Evolutionary conservation across 768 basidiomycete genomes (phyloP).

Genomic region (Nevesoporus exiguus): DNA sequence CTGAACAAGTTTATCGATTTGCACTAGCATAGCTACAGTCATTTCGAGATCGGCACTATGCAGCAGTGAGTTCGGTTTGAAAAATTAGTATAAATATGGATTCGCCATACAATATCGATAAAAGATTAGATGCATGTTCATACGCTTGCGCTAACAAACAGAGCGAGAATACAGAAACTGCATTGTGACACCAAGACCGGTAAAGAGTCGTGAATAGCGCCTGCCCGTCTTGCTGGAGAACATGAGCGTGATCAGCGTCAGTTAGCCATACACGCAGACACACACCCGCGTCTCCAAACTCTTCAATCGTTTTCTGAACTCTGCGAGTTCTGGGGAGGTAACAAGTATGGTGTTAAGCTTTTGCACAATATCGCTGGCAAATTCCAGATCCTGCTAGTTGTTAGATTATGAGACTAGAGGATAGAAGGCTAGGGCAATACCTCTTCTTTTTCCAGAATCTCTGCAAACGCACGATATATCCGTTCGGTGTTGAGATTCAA

Average conservation of each 20-base stretch:
- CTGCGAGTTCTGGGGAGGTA: slow-evolving; percentile 92
- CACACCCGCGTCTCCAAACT: slow-evolving; percentile 88
- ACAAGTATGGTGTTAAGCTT: slow-evolving; percentile 96
- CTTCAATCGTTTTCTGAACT: slow-evolving; percentile 90
- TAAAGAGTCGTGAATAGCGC: slow-evolving; percentile 92
- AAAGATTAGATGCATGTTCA: slow-evolving; percentile 94
- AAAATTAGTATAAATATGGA: background rate
- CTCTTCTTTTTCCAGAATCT: slow-evolving; percentile 97
- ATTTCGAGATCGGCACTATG: slow-evolving; percentile 92
- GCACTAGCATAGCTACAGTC: slow-evolving; percentile 90
- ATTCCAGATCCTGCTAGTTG: slow-evolving; percentile 79
- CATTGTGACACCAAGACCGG: slow-evolving; percentile 98
- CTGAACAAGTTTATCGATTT: slow-evolving; percentile 97
- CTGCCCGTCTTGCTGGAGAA: slow-evolving; percentile 84
- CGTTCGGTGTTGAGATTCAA: slow-evolving; percentile 91
- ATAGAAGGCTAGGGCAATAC: slow-evolving; percentile 39
- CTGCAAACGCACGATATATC: slow-evolving; percentile 94
- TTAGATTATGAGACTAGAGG: background rate
- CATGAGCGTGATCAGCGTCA: background rate
- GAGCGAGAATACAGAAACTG: slow-evolving; percentile 93
- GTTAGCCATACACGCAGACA: slow-evolving; percentile 2
- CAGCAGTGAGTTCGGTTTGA: background rate
- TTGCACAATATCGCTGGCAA: slow-evolving; percentile 96
- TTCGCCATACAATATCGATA: slow-evolving; percentile 83
- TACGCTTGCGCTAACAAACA: slow-evolving; percentile 98